Percentiles rank a stretch among this genome's conserved stretches.
Evolutionary conservation across 371 early-diverging fungal species (phyloP).

Genomic region (Mortierella sp.): DNA sequence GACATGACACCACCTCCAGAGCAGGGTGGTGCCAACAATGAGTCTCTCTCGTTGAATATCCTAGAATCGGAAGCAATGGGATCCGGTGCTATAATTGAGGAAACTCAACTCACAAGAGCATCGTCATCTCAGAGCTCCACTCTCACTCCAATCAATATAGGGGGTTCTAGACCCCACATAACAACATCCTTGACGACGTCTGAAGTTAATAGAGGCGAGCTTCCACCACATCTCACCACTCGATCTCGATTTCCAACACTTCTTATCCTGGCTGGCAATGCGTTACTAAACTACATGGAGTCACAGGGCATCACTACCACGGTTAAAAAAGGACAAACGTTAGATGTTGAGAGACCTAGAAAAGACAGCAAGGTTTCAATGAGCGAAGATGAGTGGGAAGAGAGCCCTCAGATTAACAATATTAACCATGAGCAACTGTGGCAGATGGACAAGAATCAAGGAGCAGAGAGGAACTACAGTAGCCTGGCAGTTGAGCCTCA

Average conservation of each 20-base stretch:
- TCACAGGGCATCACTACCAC: not conserved
- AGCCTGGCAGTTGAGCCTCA: not conserved
- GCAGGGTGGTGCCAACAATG: not conserved
- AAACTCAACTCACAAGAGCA: not conserved
- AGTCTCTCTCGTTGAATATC: not conserved
- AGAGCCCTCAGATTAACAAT: not conserved
- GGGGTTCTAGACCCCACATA: not conserved
- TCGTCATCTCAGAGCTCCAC: not conserved
- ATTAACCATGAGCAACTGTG: not conserved
- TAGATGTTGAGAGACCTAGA: not conserved
- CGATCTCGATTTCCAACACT: constrained; percentile 35
- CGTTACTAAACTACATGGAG: constrained; percentile 26
- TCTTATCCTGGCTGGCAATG: constrained; percentile 33
- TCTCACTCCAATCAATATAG: not conserved
- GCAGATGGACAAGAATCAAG: not conserved
- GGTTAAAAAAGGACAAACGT: not conserved
- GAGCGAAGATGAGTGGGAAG: constrained; percentile 3
- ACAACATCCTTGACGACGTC: not conserved
- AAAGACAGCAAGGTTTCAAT: constrained; percentile 33
- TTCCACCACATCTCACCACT: constrained; percentile 22
- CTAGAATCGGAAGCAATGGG: not conserved
- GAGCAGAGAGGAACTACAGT: not conserved
- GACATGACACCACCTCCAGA: constrained; percentile 14
- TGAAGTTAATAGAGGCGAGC: not conserved
- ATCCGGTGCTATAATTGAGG: not conserved